Conservation (phyloP, 2,329 filamentous ascomycete species). For the Magnaporthiopsis poae region DNA sequence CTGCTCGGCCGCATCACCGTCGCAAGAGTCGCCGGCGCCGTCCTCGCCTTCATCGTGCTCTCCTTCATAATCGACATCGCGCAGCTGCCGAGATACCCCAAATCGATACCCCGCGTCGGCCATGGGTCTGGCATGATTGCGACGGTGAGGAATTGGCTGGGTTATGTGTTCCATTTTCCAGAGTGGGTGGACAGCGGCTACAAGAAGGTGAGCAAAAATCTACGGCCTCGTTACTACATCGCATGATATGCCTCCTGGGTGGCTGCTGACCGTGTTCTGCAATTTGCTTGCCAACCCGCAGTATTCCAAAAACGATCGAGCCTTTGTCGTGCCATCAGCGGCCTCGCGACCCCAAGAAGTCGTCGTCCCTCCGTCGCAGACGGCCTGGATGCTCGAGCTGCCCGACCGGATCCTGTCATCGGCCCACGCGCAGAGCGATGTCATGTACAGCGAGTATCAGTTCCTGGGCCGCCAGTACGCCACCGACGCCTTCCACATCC, state of each 20-base stretch:
- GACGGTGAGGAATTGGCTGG: conserved; percentile 29
- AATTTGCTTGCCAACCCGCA: conserved; percentile 12
- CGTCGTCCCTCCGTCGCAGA: conserved; percentile 33
- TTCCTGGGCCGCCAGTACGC: conserved; percentile 28
- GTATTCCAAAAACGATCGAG: conserved; percentile 30
- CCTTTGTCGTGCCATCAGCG: conserved; percentile 33
- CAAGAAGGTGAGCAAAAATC: conserved; percentile 23
- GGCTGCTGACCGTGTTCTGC: neutral
- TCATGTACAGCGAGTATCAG: conserved; percentile 31
- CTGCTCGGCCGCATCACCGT: conserved; percentile 23
- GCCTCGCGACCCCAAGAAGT: conserved; percentile 32
- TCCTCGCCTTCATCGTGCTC: conserved; percentile 24
- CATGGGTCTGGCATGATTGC: conserved; percentile 26
- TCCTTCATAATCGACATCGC: conserved; percentile 31
- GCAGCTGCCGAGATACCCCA: conserved; percentile 29
- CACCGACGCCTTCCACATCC: conserved; percentile 29
- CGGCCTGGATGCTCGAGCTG: conserved; percentile 36
- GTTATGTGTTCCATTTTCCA: conserved; percentile 28
- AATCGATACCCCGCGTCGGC: conserved; percentile 31
- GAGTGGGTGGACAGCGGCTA: conserved; percentile 34
- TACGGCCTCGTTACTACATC: neutral
- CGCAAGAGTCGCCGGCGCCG: conserved; percentile 19
- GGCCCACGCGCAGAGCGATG: conserved; percentile 34
- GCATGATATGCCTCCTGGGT: neutral
- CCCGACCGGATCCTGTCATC: conserved; percentile 34